Evolutionary conservation across 768 basidiomycete genomes (phyloP), one percentile per base, ranked within the genome.

Genomic region (Mycena rosella): DNA sequence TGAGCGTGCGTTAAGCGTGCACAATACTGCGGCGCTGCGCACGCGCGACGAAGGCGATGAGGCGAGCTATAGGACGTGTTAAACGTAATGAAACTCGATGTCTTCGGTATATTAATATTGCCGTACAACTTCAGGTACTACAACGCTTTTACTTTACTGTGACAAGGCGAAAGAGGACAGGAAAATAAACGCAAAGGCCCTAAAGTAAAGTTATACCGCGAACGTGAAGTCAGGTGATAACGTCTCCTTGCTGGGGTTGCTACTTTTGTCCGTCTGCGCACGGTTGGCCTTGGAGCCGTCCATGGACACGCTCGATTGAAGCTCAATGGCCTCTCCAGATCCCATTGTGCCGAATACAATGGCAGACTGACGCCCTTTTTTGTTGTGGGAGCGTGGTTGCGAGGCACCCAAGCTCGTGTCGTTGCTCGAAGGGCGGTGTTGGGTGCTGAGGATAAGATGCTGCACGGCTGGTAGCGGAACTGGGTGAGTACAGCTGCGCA

Each of bases 401-500:
- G 40, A 44, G 2, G 40, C 26, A 44, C 55, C 18, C 22, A 42
- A 56, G 26, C 22, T 1, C 55, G 55, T 40, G 26, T 56, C 55
- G 26, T 56, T 56, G 55, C 44, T 56, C 26, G 55, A n/a, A 26
- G 24, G 8, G 26, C 30, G 27, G 18, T 32, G 14, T 60, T 60
- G 59, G 34, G 60, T 53, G 15, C 60, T 45, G 51, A 62, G 60
- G 38, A 62, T 34, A n/a, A 62, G 29, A 53, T 53, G 60, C 11
- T 62, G 60, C 40, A 53, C 32, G 40, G 60, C 60, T 62, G 32
- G 57, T 47, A n/a, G 44, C 18, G 13, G 36, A 36, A 49, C 59
- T 26, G 22, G 27, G 6, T 52, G 60, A 52, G 60, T 40, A 51
- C 34, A 42, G 38, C n/a, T 52, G 36, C 38, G 36, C 27, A 22